Conservation (phyloP, 2,329 filamentous ascomycete species). For the Coniochaeta sp. region DNA sequence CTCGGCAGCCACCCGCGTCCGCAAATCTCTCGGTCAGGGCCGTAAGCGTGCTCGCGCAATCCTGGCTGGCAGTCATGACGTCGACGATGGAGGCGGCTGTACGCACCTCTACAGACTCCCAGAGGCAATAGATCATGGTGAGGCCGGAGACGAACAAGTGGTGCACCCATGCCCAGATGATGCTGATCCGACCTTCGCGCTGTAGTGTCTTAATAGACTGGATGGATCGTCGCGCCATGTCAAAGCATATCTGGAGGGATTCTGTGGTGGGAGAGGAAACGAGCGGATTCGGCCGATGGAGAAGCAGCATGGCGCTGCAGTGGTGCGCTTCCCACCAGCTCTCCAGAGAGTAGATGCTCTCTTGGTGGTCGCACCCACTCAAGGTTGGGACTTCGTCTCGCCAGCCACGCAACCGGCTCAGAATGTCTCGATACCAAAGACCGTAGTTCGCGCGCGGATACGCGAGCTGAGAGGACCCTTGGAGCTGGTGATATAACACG, state of each 20-base stretch:
- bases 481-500: conserved; percentile 20
- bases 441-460: conserved; percentile 20
- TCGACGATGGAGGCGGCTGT: conserved; percentile 11
- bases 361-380: conserved; percentile 13
- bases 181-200: conserved; percentile 20
- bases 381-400: conserved; percentile 18
- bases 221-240: conserved; percentile 19
- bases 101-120: conserved; percentile 23
- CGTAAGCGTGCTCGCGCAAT: conserved; percentile 21
- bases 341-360: conserved; percentile 19
- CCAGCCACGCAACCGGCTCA: conserved; percentile 22
- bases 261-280: conserved; percentile 14
- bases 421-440: conserved; percentile 20
- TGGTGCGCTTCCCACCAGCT: conserved; percentile 23
- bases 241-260: conserved; percentile 16
- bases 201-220: conserved; percentile 20
- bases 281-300: conserved; percentile 20
- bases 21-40: conserved; percentile 22
- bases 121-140: conserved; percentile 21
- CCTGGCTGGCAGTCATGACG: conserved; percentile 19
- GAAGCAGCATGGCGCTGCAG: conserved; percentile 20
- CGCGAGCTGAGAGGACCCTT: conserved; percentile 15
- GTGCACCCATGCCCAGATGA: conserved; percentile 23
- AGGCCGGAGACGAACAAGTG: conserved; percentile 25
- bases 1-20: conserved; percentile 21